Evolutionary conservation across 2,329 filamentous ascomycete species (phyloP), one percentile per base, ranked within the genome.

Genomic region (Neopestalotiopsis rosae): DNA sequence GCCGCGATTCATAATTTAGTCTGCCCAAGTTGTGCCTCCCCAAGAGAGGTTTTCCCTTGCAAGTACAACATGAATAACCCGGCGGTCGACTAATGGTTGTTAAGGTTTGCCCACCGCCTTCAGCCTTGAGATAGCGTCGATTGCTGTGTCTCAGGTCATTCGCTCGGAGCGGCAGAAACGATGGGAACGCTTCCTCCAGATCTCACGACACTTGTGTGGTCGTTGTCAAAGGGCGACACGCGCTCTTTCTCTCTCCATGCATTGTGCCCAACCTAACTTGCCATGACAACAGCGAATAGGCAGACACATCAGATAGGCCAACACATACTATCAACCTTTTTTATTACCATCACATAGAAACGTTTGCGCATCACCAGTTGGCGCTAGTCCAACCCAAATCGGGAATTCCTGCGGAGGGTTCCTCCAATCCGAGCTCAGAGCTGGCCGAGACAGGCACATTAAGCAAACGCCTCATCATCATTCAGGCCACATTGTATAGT

Each of bases 61-160:
- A 24, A 24, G 20, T 30, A 28, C 24, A 59, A 20, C 28, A 30
- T 34, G 34, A 13, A 20, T 40, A 40, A 34, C 14, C 59, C 32
- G 7, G 38, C 34, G 32, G 61, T 12, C 42, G 45, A 38, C 45
- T 58, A 66, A 38, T n/a, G 30, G 10, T 9, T 28, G 49, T 66
- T 66, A 66, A 66, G 63, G 63, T 66, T 66, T 38, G 63, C 30
- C 63, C 63, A 49, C 32, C 63, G 45, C 49, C 63, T 57, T 66
- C 61, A 66, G 63, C 63, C 63, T 66, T 58, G 63, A 57, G 63
- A 58, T 66, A 58, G 63, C 63, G 63, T 57, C 63, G 63, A 66
- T 66, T 20, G 49, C 28, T 24, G 20, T 58, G 63, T 66, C 63
- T 66, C 63, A 66, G 63, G 63, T 66, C 28, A 32, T 28, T 66